Evolutionary conservation across 2,329 filamentous ascomycete genomes (phyloP).

Genomic region (Cordyceps cateniannulata): DNA sequence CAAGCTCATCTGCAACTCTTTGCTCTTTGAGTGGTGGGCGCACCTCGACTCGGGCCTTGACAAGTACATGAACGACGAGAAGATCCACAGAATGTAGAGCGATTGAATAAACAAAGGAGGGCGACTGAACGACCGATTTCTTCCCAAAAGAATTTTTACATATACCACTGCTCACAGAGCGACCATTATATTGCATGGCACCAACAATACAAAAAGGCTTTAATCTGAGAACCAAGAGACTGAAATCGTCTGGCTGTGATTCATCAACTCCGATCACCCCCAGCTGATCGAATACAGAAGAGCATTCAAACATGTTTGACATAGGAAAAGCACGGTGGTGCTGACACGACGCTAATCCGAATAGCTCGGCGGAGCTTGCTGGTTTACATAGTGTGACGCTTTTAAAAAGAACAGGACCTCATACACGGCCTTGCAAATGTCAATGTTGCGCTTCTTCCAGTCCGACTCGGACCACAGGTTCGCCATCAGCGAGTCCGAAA

Average conservation of each 20-base stretch:
- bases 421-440: constrained; percentile 29
- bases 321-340: not conserved
- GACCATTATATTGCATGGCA: constrained; percentile 3
- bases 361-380: constrained; percentile 25
- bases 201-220: not conserved
- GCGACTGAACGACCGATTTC: not conserved
- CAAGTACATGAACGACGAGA: constrained; percentile 76
- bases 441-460: constrained; percentile 25
- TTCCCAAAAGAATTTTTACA: not conserved
- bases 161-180: constrained; percentile 11
- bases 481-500: constrained; percentile 29
- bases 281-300: not conserved
- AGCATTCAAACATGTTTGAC: not conserved
- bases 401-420: constrained; percentile 32
- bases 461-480: constrained; percentile 26
- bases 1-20: constrained; percentile 95
- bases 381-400: constrained; percentile 16
- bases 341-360: not conserved
- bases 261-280: not conserved
- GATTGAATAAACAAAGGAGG: not conserved
- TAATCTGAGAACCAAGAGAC: not conserved
- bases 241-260: not conserved
- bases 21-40: constrained; percentile 98
- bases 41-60: constrained; percentile 75
- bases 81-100: constrained; percentile 74